phyloP scores from a whole-genome alignment of 495 filamentous ascomycete species.

The Aspergillus sparsus region DNA sequence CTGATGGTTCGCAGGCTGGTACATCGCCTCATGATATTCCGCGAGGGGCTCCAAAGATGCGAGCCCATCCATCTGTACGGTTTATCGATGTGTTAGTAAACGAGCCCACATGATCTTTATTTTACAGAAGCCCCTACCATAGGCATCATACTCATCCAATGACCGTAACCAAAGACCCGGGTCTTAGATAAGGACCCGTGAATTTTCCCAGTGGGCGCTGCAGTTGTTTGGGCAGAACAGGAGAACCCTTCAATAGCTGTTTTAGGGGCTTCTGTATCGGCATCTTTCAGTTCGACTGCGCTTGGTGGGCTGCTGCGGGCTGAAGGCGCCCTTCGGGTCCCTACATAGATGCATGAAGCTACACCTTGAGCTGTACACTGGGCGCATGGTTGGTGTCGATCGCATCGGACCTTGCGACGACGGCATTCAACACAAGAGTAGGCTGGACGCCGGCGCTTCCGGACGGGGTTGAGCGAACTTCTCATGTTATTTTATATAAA shows the following conservation, averaged over 20 bases:
- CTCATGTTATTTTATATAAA: too few relatives aligned
- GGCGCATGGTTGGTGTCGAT: conserved; percentile 13
- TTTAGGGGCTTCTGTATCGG: background rate
- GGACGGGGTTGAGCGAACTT: background rate
- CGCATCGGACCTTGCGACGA: conserved; percentile 17
- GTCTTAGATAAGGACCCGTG: conserved; percentile 32
- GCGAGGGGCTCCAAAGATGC: conserved; percentile 16
- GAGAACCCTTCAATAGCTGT: background rate
- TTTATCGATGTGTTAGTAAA: conserved; percentile 18
- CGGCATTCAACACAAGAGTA: conserved; percentile 13
- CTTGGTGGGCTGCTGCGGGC: background rate
- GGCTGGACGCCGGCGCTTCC: conserved; percentile 10
- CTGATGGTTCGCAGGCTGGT: conserved; percentile 17
- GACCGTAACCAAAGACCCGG: conserved; percentile 30
- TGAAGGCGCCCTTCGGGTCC: background rate
- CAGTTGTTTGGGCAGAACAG: background rate
- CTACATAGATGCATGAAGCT: conserved; percentile 4
- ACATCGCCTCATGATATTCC: conserved; percentile 26
- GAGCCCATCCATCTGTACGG: conserved; percentile 31
- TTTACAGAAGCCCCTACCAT: conserved; percentile 20
- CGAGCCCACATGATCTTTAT: background rate
- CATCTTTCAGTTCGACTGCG: rapidly evolving
- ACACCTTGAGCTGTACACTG: conserved; percentile 17
- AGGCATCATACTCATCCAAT: conserved; percentile 35
- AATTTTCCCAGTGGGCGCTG: conserved; percentile 1